phyloP scores from a whole-genome alignment of 1,284 basidiomycete genomes.

The Ceratobasidium sp. region DNA sequence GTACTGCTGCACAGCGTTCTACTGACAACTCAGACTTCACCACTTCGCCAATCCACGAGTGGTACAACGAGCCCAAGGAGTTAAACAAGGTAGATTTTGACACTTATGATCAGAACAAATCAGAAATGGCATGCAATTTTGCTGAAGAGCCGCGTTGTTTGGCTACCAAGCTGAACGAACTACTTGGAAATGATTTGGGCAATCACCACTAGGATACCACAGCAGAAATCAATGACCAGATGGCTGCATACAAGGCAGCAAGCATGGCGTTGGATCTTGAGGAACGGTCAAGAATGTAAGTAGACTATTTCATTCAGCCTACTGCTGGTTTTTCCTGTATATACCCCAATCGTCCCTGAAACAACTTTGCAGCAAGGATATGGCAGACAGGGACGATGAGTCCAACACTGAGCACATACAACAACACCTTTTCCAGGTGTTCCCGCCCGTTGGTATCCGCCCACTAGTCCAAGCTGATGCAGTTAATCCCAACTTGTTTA shows the following conservation, averaged over 20 bases:
- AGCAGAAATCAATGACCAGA: not conserved
- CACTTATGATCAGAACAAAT: not conserved
- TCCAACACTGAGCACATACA: not conserved
- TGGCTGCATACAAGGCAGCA: constrained; percentile 15
- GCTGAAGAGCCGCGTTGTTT: not conserved
- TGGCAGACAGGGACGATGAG: not conserved
- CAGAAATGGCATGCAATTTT: not conserved
- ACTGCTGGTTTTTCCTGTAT: no score
- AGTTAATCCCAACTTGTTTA: constrained; percentile 24
- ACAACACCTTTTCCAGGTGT: not conserved
- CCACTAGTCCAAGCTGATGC: not conserved
- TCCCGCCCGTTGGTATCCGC: constrained; percentile 5
- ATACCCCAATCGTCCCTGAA: no score
- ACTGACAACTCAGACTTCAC: not conserved
- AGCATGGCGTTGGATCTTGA: constrained; percentile 4
- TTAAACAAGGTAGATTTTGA: not conserved
- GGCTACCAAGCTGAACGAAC: not conserved
- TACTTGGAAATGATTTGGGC: not conserved
- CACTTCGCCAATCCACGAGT: not conserved
- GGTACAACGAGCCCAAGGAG: not conserved
- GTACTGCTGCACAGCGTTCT: not conserved
- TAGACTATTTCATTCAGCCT: no score
- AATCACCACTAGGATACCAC: not conserved
- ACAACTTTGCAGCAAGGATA: not conserved
- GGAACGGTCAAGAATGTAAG: constrained; percentile 3